Conservation (phyloP, 2,329 filamentous ascomycete genomes). For the Monilinia fructicola region DNA sequence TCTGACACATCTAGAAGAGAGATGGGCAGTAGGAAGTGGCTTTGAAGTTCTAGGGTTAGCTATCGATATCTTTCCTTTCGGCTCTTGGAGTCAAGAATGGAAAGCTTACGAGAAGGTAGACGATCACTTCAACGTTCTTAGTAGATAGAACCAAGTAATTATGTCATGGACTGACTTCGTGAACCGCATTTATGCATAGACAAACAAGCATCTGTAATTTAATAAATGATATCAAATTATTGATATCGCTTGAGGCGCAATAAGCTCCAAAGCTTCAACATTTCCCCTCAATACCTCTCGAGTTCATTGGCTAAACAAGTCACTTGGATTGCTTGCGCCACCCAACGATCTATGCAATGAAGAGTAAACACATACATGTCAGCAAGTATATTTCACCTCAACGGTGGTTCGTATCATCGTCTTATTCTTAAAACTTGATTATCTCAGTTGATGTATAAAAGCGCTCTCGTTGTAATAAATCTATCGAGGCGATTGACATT, state of each 20-base stretch:
- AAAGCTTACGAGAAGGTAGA: not conserved
- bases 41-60: not conserved
- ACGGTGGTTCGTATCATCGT: not conserved
- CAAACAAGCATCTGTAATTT: not conserved
- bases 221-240: not conserved
- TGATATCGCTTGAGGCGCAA: not conserved
- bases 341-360: not conserved
- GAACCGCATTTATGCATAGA: not conserved
- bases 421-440: not conserved
- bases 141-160: not conserved
- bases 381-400: not conserved
- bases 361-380: not conserved
- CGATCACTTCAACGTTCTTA: not conserved
- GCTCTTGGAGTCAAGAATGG: not conserved
- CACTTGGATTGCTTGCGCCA: not conserved
- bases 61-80: not conserved
- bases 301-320: not conserved
- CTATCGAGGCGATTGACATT: not conserved
- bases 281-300: conserved; percentile 3
- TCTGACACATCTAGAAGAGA: too few species aligned
- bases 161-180: not conserved
- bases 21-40: too few species aligned
- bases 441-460: not conserved
- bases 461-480: not conserved
- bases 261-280: not conserved